These are phyloP conservation scores for Zygosaccharomyces bisporus DNA, from an alignment of 805 yeast species.

Conservation along the genomic window DNA sequence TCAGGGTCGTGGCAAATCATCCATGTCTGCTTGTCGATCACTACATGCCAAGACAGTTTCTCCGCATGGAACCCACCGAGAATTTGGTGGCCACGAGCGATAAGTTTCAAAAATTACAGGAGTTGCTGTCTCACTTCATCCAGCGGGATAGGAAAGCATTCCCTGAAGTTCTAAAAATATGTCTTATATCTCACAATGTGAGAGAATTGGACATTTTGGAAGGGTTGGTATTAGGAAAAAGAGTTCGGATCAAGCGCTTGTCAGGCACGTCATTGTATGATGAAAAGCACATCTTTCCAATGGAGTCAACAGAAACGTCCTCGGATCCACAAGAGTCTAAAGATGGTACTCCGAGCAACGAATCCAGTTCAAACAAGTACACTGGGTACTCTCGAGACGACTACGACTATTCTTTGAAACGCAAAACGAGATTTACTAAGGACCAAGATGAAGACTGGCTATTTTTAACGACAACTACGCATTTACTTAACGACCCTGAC, in stretches of 20 bases:
- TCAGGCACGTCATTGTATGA: conserved; percentile 60
- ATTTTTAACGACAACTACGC: conserved; percentile 46
- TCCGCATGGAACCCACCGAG: conserved; percentile 62
- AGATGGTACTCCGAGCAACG: conserved; percentile 12
- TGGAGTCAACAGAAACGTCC: conserved; percentile 1
- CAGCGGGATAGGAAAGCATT: conserved; percentile 14
- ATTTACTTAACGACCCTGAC: conserved; percentile 36
- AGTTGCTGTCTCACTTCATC: conserved; percentile 35
- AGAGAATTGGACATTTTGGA: conserved; percentile 78
- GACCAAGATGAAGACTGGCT: conserved; percentile 34
- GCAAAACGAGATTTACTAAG: conserved; percentile 12
- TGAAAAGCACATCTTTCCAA: conserved; percentile 22
- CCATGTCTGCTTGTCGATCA: conserved; percentile 73
- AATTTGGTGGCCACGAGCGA: conserved; percentile 52
- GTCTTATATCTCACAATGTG: conserved; percentile 55
- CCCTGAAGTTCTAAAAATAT: conserved; percentile 22
- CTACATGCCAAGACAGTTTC: conserved; percentile 65
- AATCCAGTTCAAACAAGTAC: conserved; percentile 15
- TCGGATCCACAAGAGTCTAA: conserved; percentile 10
- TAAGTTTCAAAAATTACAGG: conserved; percentile 54
- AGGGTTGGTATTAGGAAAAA: conserved; percentile 70
- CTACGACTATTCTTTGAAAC: conserved; percentile 26
- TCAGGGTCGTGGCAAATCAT: conserved; percentile 54
- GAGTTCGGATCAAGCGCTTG: conserved; percentile 58
- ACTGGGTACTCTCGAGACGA: conserved; percentile 28